Evolutionary conservation across 2,329 filamentous ascomycete genomes (phyloP).

Genomic region (Neonectria coccinea): DNA sequence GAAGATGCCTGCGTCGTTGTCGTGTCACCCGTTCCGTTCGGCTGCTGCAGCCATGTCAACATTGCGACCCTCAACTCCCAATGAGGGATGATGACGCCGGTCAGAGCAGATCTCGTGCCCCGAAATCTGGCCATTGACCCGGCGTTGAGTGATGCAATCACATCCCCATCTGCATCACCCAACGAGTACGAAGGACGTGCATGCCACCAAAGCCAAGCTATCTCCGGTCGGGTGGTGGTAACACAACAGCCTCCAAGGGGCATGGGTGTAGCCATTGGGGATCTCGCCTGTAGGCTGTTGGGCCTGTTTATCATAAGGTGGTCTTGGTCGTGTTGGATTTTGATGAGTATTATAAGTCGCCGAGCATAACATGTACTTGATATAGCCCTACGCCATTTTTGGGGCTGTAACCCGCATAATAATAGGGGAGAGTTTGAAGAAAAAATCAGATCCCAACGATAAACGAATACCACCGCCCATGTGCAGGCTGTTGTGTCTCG

Average conservation of each 20-base stretch:
- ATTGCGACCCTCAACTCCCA: not conserved
- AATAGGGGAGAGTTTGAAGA: slow-evolving; percentile 1
- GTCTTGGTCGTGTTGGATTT: slow-evolving; percentile 4
- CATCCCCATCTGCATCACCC: slow-evolving; percentile 34
- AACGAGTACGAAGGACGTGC: slow-evolving; percentile 34
- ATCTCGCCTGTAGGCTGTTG: slow-evolving; percentile 11
- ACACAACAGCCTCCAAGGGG: slow-evolving; percentile 33
- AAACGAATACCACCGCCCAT: slow-evolving; percentile 4
- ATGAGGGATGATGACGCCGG: slow-evolving; percentile 12
- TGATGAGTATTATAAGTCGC: slow-evolving; percentile 24
- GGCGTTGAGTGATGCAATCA: slow-evolving; percentile 35
- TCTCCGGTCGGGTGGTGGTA: slow-evolving; percentile 22
- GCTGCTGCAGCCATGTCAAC: slow-evolving; percentile 11
- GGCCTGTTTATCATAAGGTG: slow-evolving; percentile 30
- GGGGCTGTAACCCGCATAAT: slow-evolving; percentile 7
- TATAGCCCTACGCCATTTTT: slow-evolving; percentile 17
- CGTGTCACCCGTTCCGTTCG: slow-evolving; percentile 29
- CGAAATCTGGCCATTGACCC: slow-evolving; percentile 38
- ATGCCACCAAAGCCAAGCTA: slow-evolving; percentile 23
- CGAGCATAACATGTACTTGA: slow-evolving; percentile 23
- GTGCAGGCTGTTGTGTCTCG: slow-evolving; percentile 10
- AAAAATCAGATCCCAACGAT: slow-evolving; percentile 8
- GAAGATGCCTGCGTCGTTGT: slow-evolving; percentile 31
- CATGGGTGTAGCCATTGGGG: slow-evolving; percentile 34
- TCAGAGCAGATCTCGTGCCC: slow-evolving; percentile 28